Evolutionary conservation across 1,284 basidiomycete genomes (phyloP).

Genomic region (Ustilago xerochloae): DNA sequence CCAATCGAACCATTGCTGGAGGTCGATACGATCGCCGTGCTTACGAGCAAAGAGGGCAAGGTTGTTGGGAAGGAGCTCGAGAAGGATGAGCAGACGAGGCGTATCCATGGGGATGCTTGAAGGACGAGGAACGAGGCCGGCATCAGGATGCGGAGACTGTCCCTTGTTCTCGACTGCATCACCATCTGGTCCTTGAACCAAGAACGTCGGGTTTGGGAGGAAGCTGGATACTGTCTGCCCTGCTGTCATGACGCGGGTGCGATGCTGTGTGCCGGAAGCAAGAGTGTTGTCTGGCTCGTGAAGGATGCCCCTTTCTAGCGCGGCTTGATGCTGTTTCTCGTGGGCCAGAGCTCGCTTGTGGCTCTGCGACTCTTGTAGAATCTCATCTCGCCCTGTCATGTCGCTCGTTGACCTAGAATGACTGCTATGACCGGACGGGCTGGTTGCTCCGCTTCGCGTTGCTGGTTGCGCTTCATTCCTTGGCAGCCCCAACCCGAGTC

Average conservation of each 20-base stretch:
- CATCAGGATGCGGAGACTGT: not conserved
- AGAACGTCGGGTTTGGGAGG: conserved; percentile 20
- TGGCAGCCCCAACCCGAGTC: conserved; percentile 24
- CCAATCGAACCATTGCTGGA: conserved; percentile 59
- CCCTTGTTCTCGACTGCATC: conserved; percentile 1
- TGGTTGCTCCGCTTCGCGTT: not conserved
- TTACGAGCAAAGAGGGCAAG: conserved; percentile 48
- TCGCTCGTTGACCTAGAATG: conserved; percentile 50
- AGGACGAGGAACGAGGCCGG: not conserved
- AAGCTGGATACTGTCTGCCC: not conserved
- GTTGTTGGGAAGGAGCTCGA: conserved; percentile 62
- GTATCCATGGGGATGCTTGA: conserved; percentile 22
- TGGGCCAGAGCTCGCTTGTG: conserved; percentile 29
- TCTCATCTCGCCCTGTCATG: conserved; percentile 36
- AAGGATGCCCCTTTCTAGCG: conserved; percentile 11
- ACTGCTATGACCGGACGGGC: not conserved
- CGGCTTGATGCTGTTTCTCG: conserved; percentile 25
- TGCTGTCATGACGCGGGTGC: conserved; percentile 3
- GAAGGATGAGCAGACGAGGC: conserved; percentile 62
- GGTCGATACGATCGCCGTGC: conserved; percentile 45
- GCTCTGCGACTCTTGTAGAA: conserved; percentile 20
- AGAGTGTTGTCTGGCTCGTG: not conserved
- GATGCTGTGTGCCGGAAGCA: not conserved
- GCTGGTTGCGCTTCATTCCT: not conserved
- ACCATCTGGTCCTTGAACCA: conserved; percentile 28